phyloP scores from a whole-genome alignment of 169 alveolate species.

The Plasmodium blacklocki region DNA sequence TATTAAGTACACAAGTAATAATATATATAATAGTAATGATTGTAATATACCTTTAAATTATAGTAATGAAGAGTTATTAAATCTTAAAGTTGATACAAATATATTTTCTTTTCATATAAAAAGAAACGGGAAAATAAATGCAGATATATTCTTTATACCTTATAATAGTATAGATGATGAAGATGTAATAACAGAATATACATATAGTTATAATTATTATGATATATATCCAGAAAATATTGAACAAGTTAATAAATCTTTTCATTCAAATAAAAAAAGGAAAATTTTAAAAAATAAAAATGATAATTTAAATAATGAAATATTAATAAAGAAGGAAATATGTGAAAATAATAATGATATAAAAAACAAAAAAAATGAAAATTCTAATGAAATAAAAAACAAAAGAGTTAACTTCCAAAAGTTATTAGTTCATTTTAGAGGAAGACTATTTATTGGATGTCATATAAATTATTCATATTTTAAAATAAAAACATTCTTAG shows the following conservation, averaged over 20 bases:
- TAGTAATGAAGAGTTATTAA: conserved; percentile 15
- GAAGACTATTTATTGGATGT: conserved; percentile 62
- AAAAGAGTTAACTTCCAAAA: conserved; percentile 16
- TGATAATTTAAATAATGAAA: neutral
- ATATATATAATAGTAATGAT: neutral
- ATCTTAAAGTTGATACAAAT: conserved; percentile 6
- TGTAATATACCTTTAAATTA: neutral
- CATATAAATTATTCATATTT: conserved; percentile 39
- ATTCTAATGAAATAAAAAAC: neutral
- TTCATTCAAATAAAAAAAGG: conserved; percentile 35
- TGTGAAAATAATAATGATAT: neutral
- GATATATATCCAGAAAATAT: conserved; percentile 42
- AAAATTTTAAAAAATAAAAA: neutral
- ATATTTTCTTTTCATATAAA: conserved; percentile 63
- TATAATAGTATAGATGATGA: conserved; percentile 42
- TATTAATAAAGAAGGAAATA: conserved; percentile 12
- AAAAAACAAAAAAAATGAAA: conserved; percentile 15
- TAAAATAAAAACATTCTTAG: conserved; percentile 39
- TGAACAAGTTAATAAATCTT: conserved; percentile 24
- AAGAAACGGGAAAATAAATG: conserved; percentile 41
- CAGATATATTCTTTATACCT: conserved; percentile 64
- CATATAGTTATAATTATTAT: conserved; percentile 51
- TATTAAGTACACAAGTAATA: neutral
- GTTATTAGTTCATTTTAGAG: conserved; percentile 62
- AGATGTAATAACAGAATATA: conserved; percentile 47